Percentiles rank a stretch among this genome's conserved stretches.
These are phyloP conservation scores for Sarocladium strictum DNA, from an alignment of 2,329 filamentous ascomycete genomes.

Conservation along the genomic window DNA sequence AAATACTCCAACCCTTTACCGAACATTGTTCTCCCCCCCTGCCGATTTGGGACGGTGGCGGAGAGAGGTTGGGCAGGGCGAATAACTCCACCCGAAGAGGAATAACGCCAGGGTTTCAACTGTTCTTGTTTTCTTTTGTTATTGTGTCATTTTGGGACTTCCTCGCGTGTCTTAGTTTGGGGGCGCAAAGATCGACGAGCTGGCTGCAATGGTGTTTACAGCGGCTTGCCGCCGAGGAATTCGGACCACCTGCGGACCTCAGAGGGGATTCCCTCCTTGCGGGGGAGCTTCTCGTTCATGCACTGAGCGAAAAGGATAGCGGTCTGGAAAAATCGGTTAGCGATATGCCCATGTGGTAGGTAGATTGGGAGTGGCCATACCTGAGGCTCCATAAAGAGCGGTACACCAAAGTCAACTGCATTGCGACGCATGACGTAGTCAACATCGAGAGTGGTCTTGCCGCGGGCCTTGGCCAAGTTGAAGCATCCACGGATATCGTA, in stretches of 20 bases:
- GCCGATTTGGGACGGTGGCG: background rate
- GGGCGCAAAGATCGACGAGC: background rate
- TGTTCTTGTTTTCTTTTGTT: background rate
- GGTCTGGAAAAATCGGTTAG: constrained; percentile 54
- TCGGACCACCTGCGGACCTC: constrained; percentile 95
- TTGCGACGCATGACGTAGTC: constrained; percentile 99
- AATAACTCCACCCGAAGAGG: background rate
- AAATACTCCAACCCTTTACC: too few species aligned
- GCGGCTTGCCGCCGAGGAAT: constrained; percentile 81
- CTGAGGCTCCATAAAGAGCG: constrained; percentile 97
- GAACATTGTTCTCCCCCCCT: background rate
- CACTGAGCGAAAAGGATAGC: constrained; percentile 93
- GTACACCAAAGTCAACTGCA: constrained; percentile 95
- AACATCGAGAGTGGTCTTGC: constrained; percentile 78
- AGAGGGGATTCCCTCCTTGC: constrained; percentile 76
- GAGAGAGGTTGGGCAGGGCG: background rate
- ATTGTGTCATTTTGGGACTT: background rate
- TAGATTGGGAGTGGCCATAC: constrained; percentile 43
- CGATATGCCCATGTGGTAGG: constrained; percentile 10
- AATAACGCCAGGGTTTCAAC: background rate
- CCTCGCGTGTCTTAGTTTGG: constrained; percentile 6
- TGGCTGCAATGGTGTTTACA: too few species aligned
- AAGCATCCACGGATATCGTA: constrained; percentile 95
- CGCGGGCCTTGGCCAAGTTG: constrained; percentile 81
- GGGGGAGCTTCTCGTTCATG: constrained; percentile 93